Evolutionary conservation across 1,139 yeast species (phyloP).

Genomic region (Saccharomyces uvarum): DNA sequence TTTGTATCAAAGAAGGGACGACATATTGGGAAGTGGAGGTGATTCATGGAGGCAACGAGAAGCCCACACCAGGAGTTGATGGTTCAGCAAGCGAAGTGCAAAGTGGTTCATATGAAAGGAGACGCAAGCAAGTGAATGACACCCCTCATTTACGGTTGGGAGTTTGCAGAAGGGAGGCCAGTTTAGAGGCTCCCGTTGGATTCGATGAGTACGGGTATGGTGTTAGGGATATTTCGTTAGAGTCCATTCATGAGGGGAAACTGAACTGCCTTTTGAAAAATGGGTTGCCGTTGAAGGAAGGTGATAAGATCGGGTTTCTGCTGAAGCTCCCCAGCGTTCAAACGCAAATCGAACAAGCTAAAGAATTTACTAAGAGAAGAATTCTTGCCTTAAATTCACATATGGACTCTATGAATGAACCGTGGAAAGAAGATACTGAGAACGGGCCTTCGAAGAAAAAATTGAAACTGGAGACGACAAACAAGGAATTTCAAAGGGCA

Average conservation of each 20-base stretch:
- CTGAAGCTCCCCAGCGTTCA: slow-evolving; percentile 57
- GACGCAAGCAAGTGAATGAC: slow-evolving; percentile 20
- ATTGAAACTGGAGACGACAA: slow-evolving; percentile 13
- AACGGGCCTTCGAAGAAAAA: slow-evolving; percentile 8
- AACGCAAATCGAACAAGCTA: slow-evolving; percentile 38
- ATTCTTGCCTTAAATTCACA: slow-evolving; percentile 24
- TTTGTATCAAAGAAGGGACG: slow-evolving; percentile 68
- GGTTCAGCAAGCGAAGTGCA: slow-evolving; percentile 5
- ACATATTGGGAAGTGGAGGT: slow-evolving; percentile 62
- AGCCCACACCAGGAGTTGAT: slow-evolving; percentile 6
- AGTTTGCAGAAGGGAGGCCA: slow-evolving; percentile 73
- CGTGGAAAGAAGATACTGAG: not conserved
- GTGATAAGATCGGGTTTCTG: slow-evolving; percentile 77
- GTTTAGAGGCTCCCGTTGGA: slow-evolving; percentile 92
- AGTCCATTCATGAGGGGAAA: slow-evolving; percentile 50
- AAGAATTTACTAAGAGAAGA: slow-evolving; percentile 29
- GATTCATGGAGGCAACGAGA: slow-evolving; percentile 23
- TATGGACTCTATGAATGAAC: not conserved
- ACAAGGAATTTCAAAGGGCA: slow-evolving; percentile 26
- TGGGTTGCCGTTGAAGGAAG: slow-evolving; percentile 42
- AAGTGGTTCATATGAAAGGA: slow-evolving; percentile 10
- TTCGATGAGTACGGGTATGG: slow-evolving; percentile 94
- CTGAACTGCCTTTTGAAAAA: slow-evolving; percentile 13
- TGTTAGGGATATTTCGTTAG: slow-evolving; percentile 73
- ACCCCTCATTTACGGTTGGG: slow-evolving; percentile 73